Evolutionary conservation across 768 basidiomycete genomes (phyloP), one percentile per base, ranked within the genome.

Genomic region (Pleurotus ostreatus): DNA sequence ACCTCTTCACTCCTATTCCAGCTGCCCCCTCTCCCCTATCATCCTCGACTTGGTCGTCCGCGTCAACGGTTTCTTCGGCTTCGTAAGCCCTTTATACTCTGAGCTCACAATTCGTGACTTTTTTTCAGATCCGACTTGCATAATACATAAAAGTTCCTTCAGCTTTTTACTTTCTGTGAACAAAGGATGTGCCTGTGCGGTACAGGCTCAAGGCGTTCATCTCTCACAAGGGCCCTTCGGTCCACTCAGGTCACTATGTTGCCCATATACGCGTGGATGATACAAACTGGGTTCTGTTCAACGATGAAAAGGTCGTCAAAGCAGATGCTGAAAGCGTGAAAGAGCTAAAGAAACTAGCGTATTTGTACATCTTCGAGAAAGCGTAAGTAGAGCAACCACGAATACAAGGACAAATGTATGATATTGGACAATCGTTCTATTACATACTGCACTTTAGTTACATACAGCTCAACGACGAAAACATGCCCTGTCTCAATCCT

Each of bases 221-320:
- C 64, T 97, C 94, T 49, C 96, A 99, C 76, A 98, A 97, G 65
- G 95, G 96, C 0, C 90, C 92, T 0, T 94, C 92, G 0, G 93
- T 95, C 22, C 96, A 98, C 66, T 96, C 93, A 0, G 95, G 89
- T 0, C 95, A 94, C 63, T 96, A 97, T 63, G 92, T 95, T 11
- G 91, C 91, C 22, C 92, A 95, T 65, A 78, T 92, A 25, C 74
- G 79, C 54, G 65, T 68, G 4, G 81, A 73, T 37, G 81, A 78
- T 18, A 77, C 78, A 8, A 39, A 53, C 25, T 96, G 96, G 93
- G 88, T 95, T 55, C 69, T 98, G 64, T 97, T 94, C 70, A 97
- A 98, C 63, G 96, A 98, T 66, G 94, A 95, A 73, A 96, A 94
- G 74, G 94, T 95, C 3, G 94, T 97, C 8, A 85, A 81, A 69